Evolutionary conservation across 2,329 filamentous ascomycete species (phyloP), one percentile per base, ranked within the genome.

Genomic region (Penicillium sclerotigenum): DNA sequence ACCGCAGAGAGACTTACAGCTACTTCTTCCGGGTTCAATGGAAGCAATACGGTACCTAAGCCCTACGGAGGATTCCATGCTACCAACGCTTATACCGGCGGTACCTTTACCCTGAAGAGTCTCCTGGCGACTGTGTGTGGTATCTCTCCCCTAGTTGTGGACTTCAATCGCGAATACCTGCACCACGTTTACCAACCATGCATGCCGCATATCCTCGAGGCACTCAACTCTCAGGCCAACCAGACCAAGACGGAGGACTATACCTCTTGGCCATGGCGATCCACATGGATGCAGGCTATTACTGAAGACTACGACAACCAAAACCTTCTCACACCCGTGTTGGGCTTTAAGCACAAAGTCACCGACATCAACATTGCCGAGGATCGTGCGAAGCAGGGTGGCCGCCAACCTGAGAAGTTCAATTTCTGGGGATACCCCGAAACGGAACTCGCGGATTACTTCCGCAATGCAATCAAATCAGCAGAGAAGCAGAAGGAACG

Each of bases 51-150:
- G 4, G 46, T 57, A 8, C 20, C 34, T 36, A 10, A 63, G 37
- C 59, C 65, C 1, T 70, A 68, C 22, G 76, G 76, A 16, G 76
- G 76, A 18, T 65, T 78, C 45, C 73, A 67, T 48, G 74, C 70
- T 18, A 72, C 73, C 11, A 60, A 68, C 34, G 74, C 73, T 1
- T 72, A 75, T 47, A 77, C 76, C 0, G 65, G 73, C 0, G 68
- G 68, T 8, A 77, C 76, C 0, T 77, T 76, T 34, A 78, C 76
- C 0, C 65, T 77, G n/a, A 78, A 78, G 60, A 77, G 75, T 54
- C 58, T 77, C 11, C 60, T 68, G 1, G 75, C 68, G 2, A 73
- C 71, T 28, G 55, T 76, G 3, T 78, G 76, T 42, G 76, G 76
- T 14, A 55, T 76, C 5, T 61, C 65, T 0, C 76, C 76, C 0